Evolutionary conservation across 768 basidiomycete genomes (phyloP), one percentile per base, ranked within the genome.

Genomic region (Crepidotus variabilis): DNA sequence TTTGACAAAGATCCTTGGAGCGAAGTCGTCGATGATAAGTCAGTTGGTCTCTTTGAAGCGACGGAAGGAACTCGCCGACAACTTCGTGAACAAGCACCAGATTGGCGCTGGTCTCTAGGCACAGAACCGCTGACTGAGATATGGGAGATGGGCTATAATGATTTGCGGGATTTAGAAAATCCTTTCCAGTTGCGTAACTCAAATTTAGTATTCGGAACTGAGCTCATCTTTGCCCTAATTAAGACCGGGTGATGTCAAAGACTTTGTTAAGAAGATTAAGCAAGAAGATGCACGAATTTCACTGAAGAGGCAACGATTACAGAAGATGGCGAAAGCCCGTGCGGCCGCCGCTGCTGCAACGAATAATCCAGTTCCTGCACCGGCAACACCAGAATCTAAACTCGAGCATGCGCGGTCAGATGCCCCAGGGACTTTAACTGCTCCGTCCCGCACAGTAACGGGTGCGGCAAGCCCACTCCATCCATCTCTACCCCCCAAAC

Each of bases 61-160:
- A 90, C 87, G 8, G 76, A 68, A 53, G 72, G 70, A 50, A 61
- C 71, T 43, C 75, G 89, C 51, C 67, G 69, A 55, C 80, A 78
- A 63, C 78, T 87, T 80, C 75, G 79, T 55, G 75, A 81, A 61
- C 76, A 82, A 2, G 81, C 81, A 14, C 72, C 77, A 51, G 81
- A 84, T 21, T 91, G 87, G 86, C 67, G 78, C 48, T 84, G 85
- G 77, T 72, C 68, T 55, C 76, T 84, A 50, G 91, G 92, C 6
- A 87, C 85, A 45, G 82, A 82, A 56, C 75, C 87, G 0, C 70
- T 92, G 65, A 88, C 88, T 2, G 88, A 91, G 58, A 87, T 91
- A 24, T 94, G 91, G 91, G 82, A 84, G 55, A 84, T 88, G 84
- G 90, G 91, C 14, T 92, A 87, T 64, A 74, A 82, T 58, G 82